These are phyloP conservation scores for Talaromyces amestolkiae DNA, from an alignment of 2,329 filamentous ascomycete genomes.

Conservation along the genomic window DNA sequence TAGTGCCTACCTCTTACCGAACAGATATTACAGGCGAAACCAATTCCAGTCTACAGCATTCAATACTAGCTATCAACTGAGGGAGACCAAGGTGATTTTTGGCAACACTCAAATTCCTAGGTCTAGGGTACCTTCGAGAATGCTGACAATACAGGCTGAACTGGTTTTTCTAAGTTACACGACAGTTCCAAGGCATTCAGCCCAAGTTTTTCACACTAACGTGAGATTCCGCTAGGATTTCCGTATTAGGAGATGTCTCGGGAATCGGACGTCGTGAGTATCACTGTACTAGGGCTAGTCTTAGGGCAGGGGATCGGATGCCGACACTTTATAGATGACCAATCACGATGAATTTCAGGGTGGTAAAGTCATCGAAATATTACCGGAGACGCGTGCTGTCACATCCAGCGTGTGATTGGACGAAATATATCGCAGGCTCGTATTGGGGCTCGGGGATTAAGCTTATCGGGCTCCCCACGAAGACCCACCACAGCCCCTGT, in stretches of 20 bases:
- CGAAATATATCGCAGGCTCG: not conserved
- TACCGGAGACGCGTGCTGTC: not conserved
- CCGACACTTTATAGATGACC: not conserved
- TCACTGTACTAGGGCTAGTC: not conserved
- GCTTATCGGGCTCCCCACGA: not conserved
- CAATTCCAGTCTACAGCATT: no score
- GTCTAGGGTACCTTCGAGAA: no score
- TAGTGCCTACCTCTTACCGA: not conserved
- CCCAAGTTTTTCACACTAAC: not conserved
- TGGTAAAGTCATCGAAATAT: not conserved
- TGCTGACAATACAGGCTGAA: not conserved
- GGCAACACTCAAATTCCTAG: not conserved
- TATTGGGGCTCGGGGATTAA: not conserved
- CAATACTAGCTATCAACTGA: not conserved
- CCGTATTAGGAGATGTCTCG: not conserved
- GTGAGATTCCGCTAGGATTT: not conserved
- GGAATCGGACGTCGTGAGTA: not conserved
- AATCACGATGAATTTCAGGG: no score
- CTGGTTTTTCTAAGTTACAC: not conserved
- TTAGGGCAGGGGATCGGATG: not conserved
- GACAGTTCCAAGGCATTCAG: not conserved
- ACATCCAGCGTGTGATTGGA: not conserved
- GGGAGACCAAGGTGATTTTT: not conserved
- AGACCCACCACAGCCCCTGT: not conserved
- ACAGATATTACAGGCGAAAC: no score